Conservation (phyloP, 2,329 filamentous ascomycete species). For the Ophiognomonia clavigignenti-juglandacearum region DNA sequence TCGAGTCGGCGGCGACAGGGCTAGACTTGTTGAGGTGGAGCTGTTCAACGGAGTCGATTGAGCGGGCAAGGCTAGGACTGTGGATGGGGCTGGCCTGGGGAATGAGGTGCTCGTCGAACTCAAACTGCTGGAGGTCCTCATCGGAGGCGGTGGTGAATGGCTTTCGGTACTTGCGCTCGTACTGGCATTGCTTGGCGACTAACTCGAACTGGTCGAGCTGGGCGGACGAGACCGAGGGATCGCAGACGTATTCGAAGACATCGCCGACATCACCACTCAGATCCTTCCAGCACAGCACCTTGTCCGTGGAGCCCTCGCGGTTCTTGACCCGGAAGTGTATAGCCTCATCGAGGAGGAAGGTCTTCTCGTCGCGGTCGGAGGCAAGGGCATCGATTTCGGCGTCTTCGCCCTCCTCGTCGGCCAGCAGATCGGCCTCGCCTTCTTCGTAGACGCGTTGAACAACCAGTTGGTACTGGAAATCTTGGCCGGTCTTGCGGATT, state of each 20-base stretch:
- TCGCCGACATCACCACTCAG: slow-evolving; percentile 90
- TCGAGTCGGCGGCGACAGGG: slow-evolving; percentile 36
- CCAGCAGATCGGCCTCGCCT: slow-evolving; percentile 86
- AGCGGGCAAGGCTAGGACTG: slow-evolving; percentile 50
- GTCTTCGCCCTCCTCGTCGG: slow-evolving; percentile 84
- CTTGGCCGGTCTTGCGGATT: slow-evolving; percentile 87
- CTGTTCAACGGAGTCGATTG: slow-evolving; percentile 53
- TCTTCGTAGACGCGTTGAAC: slow-evolving; percentile 96
- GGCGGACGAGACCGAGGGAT: slow-evolving; percentile 61
- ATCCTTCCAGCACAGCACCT: slow-evolving; percentile 90
- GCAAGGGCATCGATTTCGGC: slow-evolving; percentile 68
- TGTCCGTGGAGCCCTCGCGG: slow-evolving; percentile 67
- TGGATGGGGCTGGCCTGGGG: slow-evolving; percentile 60
- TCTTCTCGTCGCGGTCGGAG: slow-evolving; percentile 91
- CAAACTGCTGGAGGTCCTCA: slow-evolving; percentile 75
- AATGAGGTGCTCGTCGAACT: slow-evolving; percentile 65
- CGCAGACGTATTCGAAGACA: slow-evolving; percentile 97
- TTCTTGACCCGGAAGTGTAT: slow-evolving; percentile 83
- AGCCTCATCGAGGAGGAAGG: slow-evolving; percentile 88
- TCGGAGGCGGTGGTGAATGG: slow-evolving; percentile 76
- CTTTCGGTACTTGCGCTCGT: slow-evolving; percentile 90
- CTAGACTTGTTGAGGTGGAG: slow-evolving; percentile 44
- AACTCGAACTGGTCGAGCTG: slow-evolving; percentile 78
- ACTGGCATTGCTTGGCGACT: slow-evolving; percentile 88
- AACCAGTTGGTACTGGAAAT: slow-evolving; percentile 96